These are phyloP conservation scores for Leucosporidium yakuticum DNA, from an alignment of 768 basidiomycete genomes.

Conservation along the genomic window DNA sequence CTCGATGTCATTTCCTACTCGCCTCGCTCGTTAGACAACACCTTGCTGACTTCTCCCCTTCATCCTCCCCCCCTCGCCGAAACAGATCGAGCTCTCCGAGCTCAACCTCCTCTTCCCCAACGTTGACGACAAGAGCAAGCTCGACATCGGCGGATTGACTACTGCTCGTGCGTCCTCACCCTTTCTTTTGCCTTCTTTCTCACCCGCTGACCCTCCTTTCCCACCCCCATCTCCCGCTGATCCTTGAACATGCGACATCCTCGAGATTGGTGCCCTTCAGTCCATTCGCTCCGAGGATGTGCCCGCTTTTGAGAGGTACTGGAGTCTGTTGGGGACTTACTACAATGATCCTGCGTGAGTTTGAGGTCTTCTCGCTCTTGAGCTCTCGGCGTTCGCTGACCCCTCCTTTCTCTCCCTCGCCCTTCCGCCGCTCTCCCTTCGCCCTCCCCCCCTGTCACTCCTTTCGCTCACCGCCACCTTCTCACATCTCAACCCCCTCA, in stretches of 20 bases:
- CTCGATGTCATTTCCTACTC: too few species aligned
- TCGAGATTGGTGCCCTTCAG: slow-evolving; percentile 92
- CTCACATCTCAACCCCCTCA: too few species aligned
- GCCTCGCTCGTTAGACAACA: too few species aligned
- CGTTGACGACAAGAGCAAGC: neutral
- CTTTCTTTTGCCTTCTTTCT: neutral
- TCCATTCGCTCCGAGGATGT: slow-evolving; percentile 82
- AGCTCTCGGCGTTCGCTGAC: too few species aligned
- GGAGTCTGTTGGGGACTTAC: slow-evolving; percentile 81
- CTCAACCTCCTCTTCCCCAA: slow-evolving; percentile 29
- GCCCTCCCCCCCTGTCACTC: too few species aligned
- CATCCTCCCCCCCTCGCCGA: neutral
- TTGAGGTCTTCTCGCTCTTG: too few species aligned
- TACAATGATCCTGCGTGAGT: slow-evolving; percentile 50
- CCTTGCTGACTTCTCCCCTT: neutral
- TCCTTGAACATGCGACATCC: slow-evolving; percentile 65
- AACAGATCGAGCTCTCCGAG: slow-evolving; percentile 22
- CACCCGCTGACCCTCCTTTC: neutral
- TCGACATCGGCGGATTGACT: slow-evolving; percentile 16
- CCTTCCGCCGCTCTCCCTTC: too few species aligned
- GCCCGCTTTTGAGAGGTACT: slow-evolving; percentile 90
- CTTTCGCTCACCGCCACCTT: too few species aligned
- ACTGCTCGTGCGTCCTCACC: slow-evolving; percentile 10
- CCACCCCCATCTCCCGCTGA: neutral
- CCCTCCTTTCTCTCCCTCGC: too few species aligned